These are phyloP conservation scores for Trichoderma guizhouense DNA, from an alignment of 2,329 filamentous ascomycete genomes.

Conservation along the genomic window DNA sequence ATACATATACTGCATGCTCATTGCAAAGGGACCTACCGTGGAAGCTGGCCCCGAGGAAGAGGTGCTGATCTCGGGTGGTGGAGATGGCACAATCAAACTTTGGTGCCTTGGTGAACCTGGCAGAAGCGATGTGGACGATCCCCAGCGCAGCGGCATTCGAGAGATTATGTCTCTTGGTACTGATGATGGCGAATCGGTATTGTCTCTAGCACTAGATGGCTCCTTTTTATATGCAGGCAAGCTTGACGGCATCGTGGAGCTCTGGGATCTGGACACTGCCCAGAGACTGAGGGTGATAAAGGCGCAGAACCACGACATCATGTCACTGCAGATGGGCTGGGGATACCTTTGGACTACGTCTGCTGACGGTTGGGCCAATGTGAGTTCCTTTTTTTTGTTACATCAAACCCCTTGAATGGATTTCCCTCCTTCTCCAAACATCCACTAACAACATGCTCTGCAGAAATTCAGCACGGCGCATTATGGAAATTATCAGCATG, in stretches of 20 bases:
- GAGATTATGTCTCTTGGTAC: slow-evolving; percentile 65
- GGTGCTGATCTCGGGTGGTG: slow-evolving; percentile 83
- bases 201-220: slow-evolving; percentile 82
- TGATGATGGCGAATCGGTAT: slow-evolving; percentile 60
- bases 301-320: slow-evolving; percentile 75
- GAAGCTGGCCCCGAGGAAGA: slow-evolving; percentile 72
- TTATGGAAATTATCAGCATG: slow-evolving; percentile 54
- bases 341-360: slow-evolving; percentile 84
- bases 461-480: slow-evolving; percentile 66
- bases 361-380: slow-evolving; percentile 82
- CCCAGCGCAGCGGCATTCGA: slow-evolving; percentile 57
- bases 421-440: too few relatives aligned
- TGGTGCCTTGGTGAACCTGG: slow-evolving; percentile 60
- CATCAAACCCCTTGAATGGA: too few relatives aligned
- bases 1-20: slow-evolving; percentile 93
- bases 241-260: slow-evolving; percentile 80
- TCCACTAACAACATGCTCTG: slow-evolving; percentile 10
- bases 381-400: slow-evolving; percentile 41
- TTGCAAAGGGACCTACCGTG: slow-evolving; percentile 66
- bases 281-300: slow-evolving; percentile 87
- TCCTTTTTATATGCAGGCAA: slow-evolving; percentile 92
- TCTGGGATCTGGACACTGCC: slow-evolving; percentile 94
- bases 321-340: slow-evolving; percentile 81
- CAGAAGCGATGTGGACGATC: slow-evolving; percentile 35
- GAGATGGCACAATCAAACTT: slow-evolving; percentile 91